Evolutionary conservation across 2,329 filamentous ascomycete species (phyloP), one percentile per base, ranked within the genome.

Genomic region (Ceratocystis lukuohia): DNA sequence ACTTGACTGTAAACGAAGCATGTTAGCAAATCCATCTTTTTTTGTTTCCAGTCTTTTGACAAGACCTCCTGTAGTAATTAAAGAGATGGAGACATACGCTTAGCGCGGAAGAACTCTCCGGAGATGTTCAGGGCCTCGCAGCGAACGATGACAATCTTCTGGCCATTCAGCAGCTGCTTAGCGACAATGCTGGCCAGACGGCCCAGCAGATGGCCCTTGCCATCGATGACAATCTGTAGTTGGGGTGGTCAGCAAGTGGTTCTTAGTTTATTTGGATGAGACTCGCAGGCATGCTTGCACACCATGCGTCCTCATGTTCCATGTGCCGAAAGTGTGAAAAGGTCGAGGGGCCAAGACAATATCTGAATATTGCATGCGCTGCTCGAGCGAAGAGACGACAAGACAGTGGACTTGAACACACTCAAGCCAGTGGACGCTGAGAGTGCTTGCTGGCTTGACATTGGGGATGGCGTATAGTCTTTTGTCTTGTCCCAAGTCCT

Each of bases 61-160:
- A n/a, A 15, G 22, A 30, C 37, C 28, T 33, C 10, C 15, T 22
- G 25, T 59, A 37, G 20, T 28, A 48, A 61, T 45, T 33, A 63
- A 30, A 41, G 33, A 25, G 12, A 57, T 6, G 64, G 33, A 71
- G 76, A 96, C 93, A 81, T 96, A 99, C 94, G 89, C 89, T 99
- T 99, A 74, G 93, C 88, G 80, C 94, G 91, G 89, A 99, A 99
- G 90, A 99, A 99, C 85, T 97, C 94, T 83, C 94, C 94, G 74
- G 94, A 99, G 86, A 99, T 99, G 88, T 99, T 99, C 80, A 99
- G 87, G 76, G 91, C 91, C 84, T 99, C 94, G 82, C 89, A 95
- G 85, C 94, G 91, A 79, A 99, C 94, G 75, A 99, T 84, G 76
- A 97, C 93, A 79, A 99, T 95, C 89, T 97, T 97, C 85, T 97